Percentiles rank a stretch among this genome's conserved stretches.
phyloP scores from a whole-genome alignment of 2,329 filamentous ascomycete genomes.

The Pseudogymnoascus sp. region DNA sequence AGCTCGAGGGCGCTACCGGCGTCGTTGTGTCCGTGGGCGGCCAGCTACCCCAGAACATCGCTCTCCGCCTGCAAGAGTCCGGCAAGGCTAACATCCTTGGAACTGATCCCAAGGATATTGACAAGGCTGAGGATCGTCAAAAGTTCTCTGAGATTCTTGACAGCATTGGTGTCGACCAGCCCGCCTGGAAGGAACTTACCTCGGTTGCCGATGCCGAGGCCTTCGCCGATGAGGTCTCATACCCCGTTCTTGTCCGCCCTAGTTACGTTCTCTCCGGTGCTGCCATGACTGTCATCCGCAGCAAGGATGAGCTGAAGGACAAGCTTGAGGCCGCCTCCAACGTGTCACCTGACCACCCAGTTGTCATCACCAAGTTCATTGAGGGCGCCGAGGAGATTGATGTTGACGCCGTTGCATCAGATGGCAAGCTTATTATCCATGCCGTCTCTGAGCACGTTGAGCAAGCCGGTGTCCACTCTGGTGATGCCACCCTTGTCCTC shows the following conservation, averaged over 20 bases:
- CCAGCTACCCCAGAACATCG: conserved; percentile 95
- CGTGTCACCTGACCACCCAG: conserved; percentile 92
- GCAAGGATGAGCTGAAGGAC: conserved; percentile 80
- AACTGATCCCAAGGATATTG: conserved; percentile 87
- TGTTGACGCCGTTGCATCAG: conserved; percentile 81
- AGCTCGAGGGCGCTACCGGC: conserved; percentile 74
- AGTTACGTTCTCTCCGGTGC: conserved; percentile 95
- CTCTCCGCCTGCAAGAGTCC: conserved; percentile 82
- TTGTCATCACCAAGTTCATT: conserved; percentile 98
- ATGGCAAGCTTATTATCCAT: conserved; percentile 81
- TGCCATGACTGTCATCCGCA: conserved; percentile 95
- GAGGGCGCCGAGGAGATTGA: conserved; percentile 95
- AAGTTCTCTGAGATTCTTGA: conserved; percentile 98
- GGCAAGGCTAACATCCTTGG: conserved; percentile 86
- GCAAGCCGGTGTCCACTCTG: conserved; percentile 95
- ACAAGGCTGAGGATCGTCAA: conserved; percentile 95
- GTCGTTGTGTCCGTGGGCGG: conserved; percentile 95
- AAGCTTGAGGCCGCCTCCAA: conserved; percentile 85
- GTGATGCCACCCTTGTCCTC: conserved; percentile 89
- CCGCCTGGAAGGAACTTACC: conserved; percentile 94
- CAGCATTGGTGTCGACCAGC: conserved; percentile 93
- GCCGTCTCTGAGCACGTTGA: conserved; percentile 94
- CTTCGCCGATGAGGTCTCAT: conserved; percentile 78
- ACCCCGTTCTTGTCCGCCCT: conserved; percentile 90
- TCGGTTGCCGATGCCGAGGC: conserved; percentile 79